Percentiles rank a stretch among this genome's conserved stretches.
These are phyloP conservation scores for Ogataea pignaliae DNA, from an alignment of 805 yeast genomes.

Conservation along the genomic window DNA sequence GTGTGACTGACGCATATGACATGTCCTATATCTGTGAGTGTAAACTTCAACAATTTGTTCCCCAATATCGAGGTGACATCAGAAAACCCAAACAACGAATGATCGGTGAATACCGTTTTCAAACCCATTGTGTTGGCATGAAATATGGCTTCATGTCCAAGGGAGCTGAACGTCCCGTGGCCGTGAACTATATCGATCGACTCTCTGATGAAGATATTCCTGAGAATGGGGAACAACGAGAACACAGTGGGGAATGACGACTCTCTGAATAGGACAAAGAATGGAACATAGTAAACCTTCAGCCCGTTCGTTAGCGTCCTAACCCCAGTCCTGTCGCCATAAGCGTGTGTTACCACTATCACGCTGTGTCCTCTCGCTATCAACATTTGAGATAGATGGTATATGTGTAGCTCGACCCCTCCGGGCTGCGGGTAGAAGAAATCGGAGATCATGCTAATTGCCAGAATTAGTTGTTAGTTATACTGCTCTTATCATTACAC, in stretches of 20 bases:
- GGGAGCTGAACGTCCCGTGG: conserved; percentile 82
- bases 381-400: conserved; percentile 81
- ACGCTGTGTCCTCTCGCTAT: conserved; percentile 82
- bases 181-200: conserved; percentile 87
- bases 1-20: conserved; percentile 96
- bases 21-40: conserved; percentile 82
- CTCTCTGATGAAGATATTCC: conserved; percentile 85
- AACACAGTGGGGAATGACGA: conserved; percentile 87
- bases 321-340: conserved; percentile 77
- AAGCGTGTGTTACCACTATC: conserved; percentile 82
- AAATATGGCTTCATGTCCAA: conserved; percentile 87
- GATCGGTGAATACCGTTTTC: conserved; percentile 90
- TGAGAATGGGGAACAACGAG: conserved; percentile 75
- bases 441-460: conserved; percentile 76
- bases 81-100: conserved; percentile 91
- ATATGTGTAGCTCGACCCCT: conserved; percentile 94
- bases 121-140: conserved; percentile 93
- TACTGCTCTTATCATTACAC: too few species aligned
- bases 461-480: conserved; percentile 1
- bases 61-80: conserved; percentile 80
- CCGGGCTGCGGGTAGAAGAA: conserved; percentile 98
- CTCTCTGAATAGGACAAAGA: conserved; percentile 72
- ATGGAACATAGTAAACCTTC: conserved; percentile 89
- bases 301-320: conserved; percentile 83
- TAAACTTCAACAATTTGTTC: conserved; percentile 79